Percentiles rank a stretch among this genome's conserved stretches.
phyloP scores from a whole-genome alignment of 2,329 filamentous ascomycete genomes.

The Dichotomopilus funicola region DNA sequence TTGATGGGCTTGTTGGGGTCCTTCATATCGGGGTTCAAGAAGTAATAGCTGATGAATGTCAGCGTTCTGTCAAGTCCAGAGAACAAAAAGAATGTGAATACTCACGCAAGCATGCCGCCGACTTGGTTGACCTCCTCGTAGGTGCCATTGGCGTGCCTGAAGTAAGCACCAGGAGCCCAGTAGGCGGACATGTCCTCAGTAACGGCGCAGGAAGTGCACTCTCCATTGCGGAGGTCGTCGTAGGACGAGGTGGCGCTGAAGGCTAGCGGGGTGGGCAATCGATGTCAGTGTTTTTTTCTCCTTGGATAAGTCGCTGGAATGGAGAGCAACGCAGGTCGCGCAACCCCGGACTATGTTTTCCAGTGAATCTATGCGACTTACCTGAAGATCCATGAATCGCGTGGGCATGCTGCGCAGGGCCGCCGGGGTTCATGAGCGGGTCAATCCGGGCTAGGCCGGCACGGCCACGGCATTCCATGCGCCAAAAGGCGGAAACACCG shows the following conservation, averaged over 20 bases:
- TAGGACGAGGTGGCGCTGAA: constrained; percentile 55
- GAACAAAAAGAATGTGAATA: constrained; percentile 23
- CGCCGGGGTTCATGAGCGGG: constrained; percentile 61
- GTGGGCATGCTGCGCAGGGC: constrained; percentile 61
- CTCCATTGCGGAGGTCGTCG: constrained; percentile 49
- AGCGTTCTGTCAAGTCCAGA: constrained; percentile 16
- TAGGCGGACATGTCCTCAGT: constrained; percentile 81
- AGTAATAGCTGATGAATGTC: constrained; percentile 64
- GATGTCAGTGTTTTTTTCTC: no score
- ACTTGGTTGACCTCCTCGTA: constrained; percentile 65
- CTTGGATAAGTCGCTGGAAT: no score
- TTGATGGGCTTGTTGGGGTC: constrained; percentile 44
- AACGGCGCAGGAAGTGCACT: constrained; percentile 77
- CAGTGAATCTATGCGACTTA: constrained; percentile 39
- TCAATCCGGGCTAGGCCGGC: constrained; percentile 68
- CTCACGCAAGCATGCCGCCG: constrained; percentile 80
- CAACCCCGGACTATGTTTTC: background rate
- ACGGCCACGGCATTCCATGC: constrained; percentile 73
- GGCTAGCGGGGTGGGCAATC: constrained; percentile 38
- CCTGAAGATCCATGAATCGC: constrained; percentile 68
- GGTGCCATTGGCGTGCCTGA: constrained; percentile 60
- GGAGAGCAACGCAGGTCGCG: background rate
- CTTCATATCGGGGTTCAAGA: constrained; percentile 47
- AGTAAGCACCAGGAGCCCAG: constrained; percentile 77
- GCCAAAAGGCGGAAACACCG: constrained; percentile 68